phyloP scores from a whole-genome alignment of 2,329 filamentous ascomycete species.

The Calonectria pseudoreteaudii region DNA sequence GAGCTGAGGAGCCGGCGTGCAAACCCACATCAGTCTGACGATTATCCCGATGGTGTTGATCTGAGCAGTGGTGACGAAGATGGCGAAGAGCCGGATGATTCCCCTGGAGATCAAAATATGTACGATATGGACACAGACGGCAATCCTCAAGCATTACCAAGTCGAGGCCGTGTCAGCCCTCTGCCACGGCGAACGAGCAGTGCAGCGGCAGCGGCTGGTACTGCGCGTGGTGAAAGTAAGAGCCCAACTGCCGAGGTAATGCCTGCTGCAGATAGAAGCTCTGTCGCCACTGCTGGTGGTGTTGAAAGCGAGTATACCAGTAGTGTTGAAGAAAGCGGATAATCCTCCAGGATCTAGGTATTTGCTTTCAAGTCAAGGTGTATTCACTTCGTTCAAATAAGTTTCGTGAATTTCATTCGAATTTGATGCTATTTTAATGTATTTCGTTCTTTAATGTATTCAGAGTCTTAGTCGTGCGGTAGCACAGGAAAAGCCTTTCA shows the following conservation, averaged over 20 bases:
- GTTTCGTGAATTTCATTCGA: not conserved
- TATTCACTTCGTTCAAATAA: not conserved
- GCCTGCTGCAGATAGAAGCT: slow-evolving; percentile 48
- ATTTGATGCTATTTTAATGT: not conserved
- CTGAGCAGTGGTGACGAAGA: slow-evolving; percentile 57
- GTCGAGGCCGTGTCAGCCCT: slow-evolving; percentile 23
- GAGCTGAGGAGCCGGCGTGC: slow-evolving; percentile 48
- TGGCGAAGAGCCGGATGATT: slow-evolving; percentile 53
- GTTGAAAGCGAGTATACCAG: slow-evolving; percentile 53
- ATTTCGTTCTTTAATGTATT: slow-evolving; percentile 2
- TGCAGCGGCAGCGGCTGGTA: slow-evolving; percentile 48
- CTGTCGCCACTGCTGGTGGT: slow-evolving; percentile 55
- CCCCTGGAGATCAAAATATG: slow-evolving; percentile 45
- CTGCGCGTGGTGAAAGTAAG: slow-evolving; percentile 45
- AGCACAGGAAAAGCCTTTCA: slow-evolving; percentile 23
- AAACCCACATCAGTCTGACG: slow-evolving; percentile 54
- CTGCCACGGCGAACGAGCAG: slow-evolving; percentile 43
- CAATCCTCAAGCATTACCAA: slow-evolving; percentile 31
- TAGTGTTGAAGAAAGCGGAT: slow-evolving; percentile 47
- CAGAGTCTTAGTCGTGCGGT: slow-evolving; percentile 19
- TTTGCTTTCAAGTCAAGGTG: not conserved
- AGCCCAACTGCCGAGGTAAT: slow-evolving; percentile 45
- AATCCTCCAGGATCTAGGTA: not conserved
- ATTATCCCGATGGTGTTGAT: slow-evolving; percentile 54
- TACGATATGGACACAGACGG: slow-evolving; percentile 40